Percentiles rank a stretch among this genome's conserved stretches.
These are phyloP conservation scores for Neurospora sp. DNA, from an alignment of 495 filamentous ascomycete species.

Conservation along the genomic window DNA sequence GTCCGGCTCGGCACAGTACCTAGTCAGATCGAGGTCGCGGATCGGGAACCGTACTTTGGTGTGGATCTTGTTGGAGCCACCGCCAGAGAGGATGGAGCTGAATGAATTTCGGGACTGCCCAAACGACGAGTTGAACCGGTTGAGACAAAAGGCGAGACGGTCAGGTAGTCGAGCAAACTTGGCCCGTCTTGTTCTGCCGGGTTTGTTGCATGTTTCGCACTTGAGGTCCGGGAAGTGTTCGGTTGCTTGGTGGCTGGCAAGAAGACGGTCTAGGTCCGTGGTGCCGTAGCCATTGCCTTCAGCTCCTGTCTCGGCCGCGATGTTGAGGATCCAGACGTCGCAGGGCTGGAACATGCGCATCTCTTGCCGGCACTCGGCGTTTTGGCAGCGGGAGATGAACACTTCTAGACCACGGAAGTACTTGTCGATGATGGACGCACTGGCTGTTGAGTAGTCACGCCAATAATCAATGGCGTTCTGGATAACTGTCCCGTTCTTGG, in stretches of 20 bases:
- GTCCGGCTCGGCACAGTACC: constrained; percentile 15
- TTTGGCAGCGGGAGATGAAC: constrained; percentile 15
- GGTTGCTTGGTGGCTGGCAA: constrained; percentile 7
- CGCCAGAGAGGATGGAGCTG: neutral
- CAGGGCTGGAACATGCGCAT: constrained; percentile 14
- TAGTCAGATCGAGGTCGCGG: constrained; percentile 27
- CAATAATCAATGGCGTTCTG: constrained; percentile 20
- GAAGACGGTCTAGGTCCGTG: constrained; percentile 12
- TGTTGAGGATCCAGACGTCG: constrained; percentile 15
- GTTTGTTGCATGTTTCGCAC: constrained; percentile 24
- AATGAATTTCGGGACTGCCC: neutral
- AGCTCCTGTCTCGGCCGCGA: constrained; percentile 1
- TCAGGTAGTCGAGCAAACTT: constrained; percentile 26
- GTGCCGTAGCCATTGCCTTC: constrained; percentile 1
- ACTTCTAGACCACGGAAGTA: constrained; percentile 30
- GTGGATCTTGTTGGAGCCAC: constrained; percentile 13
- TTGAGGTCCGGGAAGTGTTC: constrained; percentile 9
- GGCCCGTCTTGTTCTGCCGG: constrained; percentile 15
- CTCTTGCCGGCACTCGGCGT: constrained; percentile 12
- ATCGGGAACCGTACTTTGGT: constrained; percentile 25
- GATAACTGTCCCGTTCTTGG: constrained; percentile 13
- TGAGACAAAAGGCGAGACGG: constrained; percentile 22
- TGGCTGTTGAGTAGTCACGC: constrained; percentile 12
- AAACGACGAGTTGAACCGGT: constrained; percentile 15
- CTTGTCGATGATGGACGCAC: constrained; percentile 23